phyloP scores from a whole-genome alignment of 192 early-diverging fungal species.

The Martensiomyces pterosporus region DNA sequence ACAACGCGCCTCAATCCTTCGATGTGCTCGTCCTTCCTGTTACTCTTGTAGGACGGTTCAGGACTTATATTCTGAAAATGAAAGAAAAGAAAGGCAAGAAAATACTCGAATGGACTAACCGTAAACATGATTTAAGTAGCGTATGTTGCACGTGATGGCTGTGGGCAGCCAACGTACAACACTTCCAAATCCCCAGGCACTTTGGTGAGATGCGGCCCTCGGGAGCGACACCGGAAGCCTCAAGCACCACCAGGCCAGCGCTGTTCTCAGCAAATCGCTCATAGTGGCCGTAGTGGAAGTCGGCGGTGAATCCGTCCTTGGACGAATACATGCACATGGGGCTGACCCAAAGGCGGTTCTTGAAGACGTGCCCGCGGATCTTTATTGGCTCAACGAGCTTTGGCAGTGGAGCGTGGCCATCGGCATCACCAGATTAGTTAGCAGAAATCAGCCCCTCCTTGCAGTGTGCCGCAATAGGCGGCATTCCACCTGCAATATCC shows the following conservation, averaged over 20 bases:
- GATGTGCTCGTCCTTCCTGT: constrained; percentile 61
- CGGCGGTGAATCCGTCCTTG: constrained; percentile 60
- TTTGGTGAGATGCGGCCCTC: constrained; percentile 76
- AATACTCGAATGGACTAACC: too few relatives aligned
- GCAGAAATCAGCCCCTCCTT: too few relatives aligned
- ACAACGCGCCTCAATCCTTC: constrained; percentile 53
- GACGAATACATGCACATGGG: constrained; percentile 86
- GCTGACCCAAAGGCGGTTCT: constrained; percentile 71
- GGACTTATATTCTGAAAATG: too few relatives aligned
- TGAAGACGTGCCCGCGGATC: constrained; percentile 61
- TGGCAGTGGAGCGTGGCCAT: constrained; percentile 20
- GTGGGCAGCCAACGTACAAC: too few relatives aligned
- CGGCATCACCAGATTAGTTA: too few relatives aligned
- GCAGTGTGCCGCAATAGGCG: too few relatives aligned
- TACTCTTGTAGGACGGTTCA: too few relatives aligned
- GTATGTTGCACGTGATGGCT: too few relatives aligned
- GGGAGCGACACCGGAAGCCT: constrained; percentile 69
- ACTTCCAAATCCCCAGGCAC: constrained; percentile 77
- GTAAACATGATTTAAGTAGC: too few relatives aligned
- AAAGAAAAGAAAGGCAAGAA: too few relatives aligned
- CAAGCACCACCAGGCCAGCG: constrained; percentile 74
- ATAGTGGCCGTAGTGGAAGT: constrained; percentile 61
- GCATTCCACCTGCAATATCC: too few relatives aligned
- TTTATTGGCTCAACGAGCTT: constrained; percentile 65
- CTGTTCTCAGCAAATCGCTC: constrained; percentile 73